phyloP scores from a whole-genome alignment of 257 asterid species.

The Knoxia roxburghii region DNA sequence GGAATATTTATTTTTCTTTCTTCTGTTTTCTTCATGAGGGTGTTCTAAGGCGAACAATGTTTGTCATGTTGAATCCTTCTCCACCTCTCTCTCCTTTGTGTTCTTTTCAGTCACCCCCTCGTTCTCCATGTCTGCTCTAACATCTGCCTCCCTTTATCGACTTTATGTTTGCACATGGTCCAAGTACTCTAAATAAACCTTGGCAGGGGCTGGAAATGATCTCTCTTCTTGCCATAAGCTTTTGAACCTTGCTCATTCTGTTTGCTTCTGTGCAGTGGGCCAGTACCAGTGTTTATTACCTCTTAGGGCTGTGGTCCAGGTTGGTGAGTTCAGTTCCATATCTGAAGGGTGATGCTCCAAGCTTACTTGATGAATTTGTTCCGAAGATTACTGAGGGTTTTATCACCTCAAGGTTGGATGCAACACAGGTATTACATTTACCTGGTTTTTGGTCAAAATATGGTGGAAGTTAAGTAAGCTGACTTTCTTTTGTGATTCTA shows the following conservation, averaged over 20 bases:
- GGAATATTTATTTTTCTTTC: slow-evolving; percentile 2
- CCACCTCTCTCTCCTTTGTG: neutral
- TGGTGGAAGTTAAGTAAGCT: neutral
- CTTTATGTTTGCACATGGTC: neutral
- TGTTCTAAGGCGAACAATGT: neutral
- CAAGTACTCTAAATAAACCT: neutral
- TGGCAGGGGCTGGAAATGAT: neutral
- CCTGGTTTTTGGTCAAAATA: slow-evolving; percentile 13
- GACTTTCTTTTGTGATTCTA: slow-evolving; percentile 29
- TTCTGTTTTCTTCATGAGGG: neutral
- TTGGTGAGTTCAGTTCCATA: slow-evolving; percentile 93
- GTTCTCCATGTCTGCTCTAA: neutral
- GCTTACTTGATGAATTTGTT: slow-evolving; percentile 95
- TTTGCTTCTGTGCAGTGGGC: slow-evolving; percentile 72
- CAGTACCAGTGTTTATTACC: slow-evolving; percentile 95
- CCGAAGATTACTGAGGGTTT: slow-evolving; percentile 91
- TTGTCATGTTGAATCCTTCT: neutral
- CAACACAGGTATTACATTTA: slow-evolving; percentile 66
- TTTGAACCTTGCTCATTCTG: neutral
- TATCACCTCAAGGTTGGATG: slow-evolving; percentile 89
- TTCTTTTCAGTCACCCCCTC: neutral
- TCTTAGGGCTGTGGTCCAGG: slow-evolving; percentile 97
- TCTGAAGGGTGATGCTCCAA: slow-evolving; percentile 92
- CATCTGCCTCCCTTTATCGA: neutral
- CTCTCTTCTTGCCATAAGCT: slow-evolving; percentile 4